Evolutionary conservation across 116 monocot species (phyloP).

Genomic region (Posidonia oceanica): DNA sequence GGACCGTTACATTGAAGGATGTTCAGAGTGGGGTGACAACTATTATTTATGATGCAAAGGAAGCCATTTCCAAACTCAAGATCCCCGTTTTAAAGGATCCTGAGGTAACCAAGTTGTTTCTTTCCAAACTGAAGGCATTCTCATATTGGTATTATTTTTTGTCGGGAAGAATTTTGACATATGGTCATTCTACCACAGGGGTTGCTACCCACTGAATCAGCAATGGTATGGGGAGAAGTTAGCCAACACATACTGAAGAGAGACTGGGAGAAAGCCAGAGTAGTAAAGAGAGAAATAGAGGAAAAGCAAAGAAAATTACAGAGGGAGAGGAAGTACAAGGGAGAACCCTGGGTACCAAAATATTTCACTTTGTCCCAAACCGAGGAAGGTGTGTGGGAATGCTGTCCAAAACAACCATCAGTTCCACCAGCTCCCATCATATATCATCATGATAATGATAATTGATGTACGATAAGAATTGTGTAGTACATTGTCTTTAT

Average conservation of each 20-base stretch:
- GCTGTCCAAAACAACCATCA: constrained; percentile 37
- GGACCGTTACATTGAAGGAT: constrained; percentile 55
- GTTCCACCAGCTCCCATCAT: constrained; percentile 65
- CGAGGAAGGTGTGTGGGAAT: constrained; percentile 71
- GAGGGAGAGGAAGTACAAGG: constrained; percentile 38
- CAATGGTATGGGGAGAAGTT: constrained; percentile 59
- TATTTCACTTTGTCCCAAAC: constrained; percentile 45
- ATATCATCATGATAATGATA: background rate
- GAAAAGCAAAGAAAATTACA: constrained; percentile 44
- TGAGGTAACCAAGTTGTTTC: constrained; percentile 25
- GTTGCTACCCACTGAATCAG: constrained; percentile 47
- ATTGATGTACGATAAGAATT: no score
- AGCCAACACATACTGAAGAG: constrained; percentile 51
- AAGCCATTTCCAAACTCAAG: constrained; percentile 55
- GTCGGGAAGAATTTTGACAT: background rate
- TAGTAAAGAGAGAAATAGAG: constrained; percentile 53
- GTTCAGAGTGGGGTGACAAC: constrained; percentile 28
- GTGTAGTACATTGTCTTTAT: no score
- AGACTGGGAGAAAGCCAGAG: constrained; percentile 69
- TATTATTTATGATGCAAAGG: constrained; percentile 52
- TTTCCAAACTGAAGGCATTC: no score
- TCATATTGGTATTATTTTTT: no score
- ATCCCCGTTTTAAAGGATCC: constrained; percentile 44
- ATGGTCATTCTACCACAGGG: constrained; percentile 21
- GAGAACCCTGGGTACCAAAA: constrained; percentile 54